Evolutionary conservation across 1,284 basidiomycete genomes (phyloP).

Genomic region (Flammula alnicola): DNA sequence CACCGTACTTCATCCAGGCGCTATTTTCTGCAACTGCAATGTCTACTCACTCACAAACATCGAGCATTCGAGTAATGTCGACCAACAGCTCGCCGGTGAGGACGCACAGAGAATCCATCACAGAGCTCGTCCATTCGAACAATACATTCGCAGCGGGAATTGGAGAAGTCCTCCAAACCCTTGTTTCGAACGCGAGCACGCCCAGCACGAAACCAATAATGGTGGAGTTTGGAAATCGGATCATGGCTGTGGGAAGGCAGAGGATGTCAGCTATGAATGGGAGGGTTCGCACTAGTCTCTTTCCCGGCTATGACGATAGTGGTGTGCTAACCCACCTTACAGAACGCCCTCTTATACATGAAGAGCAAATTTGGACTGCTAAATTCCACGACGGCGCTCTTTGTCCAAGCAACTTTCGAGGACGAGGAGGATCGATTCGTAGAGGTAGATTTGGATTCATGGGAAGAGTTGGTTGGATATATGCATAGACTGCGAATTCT

Average conservation of each 20-base stretch:
- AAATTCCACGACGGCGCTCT: slow-evolving; percentile 32
- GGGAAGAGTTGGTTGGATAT: slow-evolving; percentile 38
- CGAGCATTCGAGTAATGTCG: slow-evolving; percentile 20
- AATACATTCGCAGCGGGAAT: slow-evolving; percentile 32
- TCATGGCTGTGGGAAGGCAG: slow-evolving; percentile 37
- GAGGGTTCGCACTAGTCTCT: slow-evolving; percentile 16
- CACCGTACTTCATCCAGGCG: neutral
- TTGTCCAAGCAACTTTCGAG: slow-evolving; percentile 33
- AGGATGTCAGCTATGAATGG: slow-evolving; percentile 36
- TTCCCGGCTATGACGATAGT: neutral
- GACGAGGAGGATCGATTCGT: slow-evolving; percentile 29
- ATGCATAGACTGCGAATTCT: slow-evolving; percentile 33
- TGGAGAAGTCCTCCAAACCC: slow-evolving; percentile 31
- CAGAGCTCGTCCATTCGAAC: slow-evolving; percentile 25
- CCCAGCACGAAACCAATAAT: slow-evolving; percentile 29
- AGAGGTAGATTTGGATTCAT: slow-evolving; percentile 40
- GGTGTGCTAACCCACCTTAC: neutral
- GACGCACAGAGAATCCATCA: slow-evolving; percentile 17
- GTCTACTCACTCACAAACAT: slow-evolving; percentile 17
- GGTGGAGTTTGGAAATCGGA: slow-evolving; percentile 33
- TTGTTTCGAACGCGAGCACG: slow-evolving; percentile 18
- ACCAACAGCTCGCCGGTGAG: slow-evolving; percentile 18
- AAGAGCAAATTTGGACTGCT: slow-evolving; percentile 39
- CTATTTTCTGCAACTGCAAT: neutral
- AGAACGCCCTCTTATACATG: slow-evolving; percentile 39